Percentiles rank a stretch among this genome's conserved stretches.
phyloP scores from a whole-genome alignment of 2,329 filamentous ascomycete species.

The Coniochaeta sp. region DNA sequence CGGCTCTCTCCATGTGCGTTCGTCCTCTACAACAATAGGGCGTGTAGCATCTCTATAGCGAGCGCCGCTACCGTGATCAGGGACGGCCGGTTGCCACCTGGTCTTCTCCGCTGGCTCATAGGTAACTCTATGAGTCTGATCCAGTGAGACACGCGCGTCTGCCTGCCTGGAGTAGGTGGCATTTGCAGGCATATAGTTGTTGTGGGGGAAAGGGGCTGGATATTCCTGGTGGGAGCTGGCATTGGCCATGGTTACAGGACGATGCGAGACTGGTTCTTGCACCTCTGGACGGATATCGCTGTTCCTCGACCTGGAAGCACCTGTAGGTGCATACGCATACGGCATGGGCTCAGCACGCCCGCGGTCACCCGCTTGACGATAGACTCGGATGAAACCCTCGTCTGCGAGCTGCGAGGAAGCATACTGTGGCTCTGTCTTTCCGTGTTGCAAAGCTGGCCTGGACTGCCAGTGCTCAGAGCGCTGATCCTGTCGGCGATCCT shows the following conservation, averaged over 20 bases:
- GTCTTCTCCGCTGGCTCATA: not conserved
- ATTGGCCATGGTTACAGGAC: not conserved
- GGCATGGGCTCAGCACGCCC: not conserved
- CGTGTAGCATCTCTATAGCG: not conserved
- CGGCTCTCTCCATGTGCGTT: not conserved
- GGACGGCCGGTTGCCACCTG: not conserved
- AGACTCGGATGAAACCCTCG: not conserved
- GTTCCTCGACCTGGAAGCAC: not conserved
- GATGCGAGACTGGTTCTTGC: not conserved
- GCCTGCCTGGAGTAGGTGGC: not conserved
- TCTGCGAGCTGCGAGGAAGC: not conserved
- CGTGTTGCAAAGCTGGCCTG: not conserved
- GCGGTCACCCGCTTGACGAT: not conserved
- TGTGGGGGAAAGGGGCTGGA: not conserved
- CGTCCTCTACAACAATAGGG: not conserved
- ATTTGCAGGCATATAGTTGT: not conserved
- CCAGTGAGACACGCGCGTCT: not conserved
- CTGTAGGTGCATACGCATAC: not conserved
- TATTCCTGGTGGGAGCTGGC: not conserved
- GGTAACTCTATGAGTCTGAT: not conserved
- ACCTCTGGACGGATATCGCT: not conserved
- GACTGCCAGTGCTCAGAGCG: constrained; percentile 1
- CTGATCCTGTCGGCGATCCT: not conserved
- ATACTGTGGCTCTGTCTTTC: not conserved
- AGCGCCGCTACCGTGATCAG: not conserved